phyloP scores from a whole-genome alignment of 805 yeast genomes.

The Candida easanensis region DNA sequence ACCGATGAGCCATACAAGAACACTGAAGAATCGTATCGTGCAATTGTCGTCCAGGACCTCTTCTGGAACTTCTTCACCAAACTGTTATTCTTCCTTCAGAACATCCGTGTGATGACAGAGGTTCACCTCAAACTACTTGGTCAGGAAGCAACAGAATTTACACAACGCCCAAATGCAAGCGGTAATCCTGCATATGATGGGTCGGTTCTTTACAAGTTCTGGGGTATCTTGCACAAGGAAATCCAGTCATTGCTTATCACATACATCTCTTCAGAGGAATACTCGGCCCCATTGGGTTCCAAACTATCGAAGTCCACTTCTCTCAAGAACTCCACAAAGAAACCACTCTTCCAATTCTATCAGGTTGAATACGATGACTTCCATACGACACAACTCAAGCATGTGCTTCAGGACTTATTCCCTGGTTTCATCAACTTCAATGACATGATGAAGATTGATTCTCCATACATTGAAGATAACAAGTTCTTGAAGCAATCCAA shows the following conservation, averaged over 20 bases:
- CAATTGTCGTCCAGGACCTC: conserved; percentile 62
- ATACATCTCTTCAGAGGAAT: conserved; percentile 21
- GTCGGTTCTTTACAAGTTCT: conserved; percentile 9
- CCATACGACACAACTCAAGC: conserved; percentile 41
- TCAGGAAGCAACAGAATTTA: not conserved
- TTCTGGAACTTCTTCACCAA: conserved; percentile 69
- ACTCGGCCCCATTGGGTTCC: not conserved
- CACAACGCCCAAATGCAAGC: not conserved
- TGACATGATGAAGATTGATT: conserved; percentile 33
- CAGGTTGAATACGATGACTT: conserved; percentile 32
- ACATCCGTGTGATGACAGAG: conserved; percentile 64
- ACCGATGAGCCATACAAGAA: conserved; percentile 16
- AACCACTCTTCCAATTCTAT: conserved; percentile 35
- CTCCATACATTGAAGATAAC: conserved; percentile 59
- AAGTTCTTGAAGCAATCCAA: conserved; percentile 57
- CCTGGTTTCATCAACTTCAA: conserved; percentile 56
- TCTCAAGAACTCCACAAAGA: conserved; percentile 28
- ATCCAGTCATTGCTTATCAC: conserved; percentile 20
- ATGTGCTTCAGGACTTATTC: conserved; percentile 56
- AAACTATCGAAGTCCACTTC: conserved; percentile 19
- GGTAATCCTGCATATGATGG: not conserved
- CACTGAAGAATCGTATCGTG: conserved; percentile 42
- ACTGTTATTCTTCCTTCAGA: conserved; percentile 60
- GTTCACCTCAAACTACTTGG: conserved; percentile 10
- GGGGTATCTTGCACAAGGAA: conserved; percentile 21